Percentiles rank a stretch among this genome's conserved stretches.
phyloP scores from a whole-genome alignment of 805 yeast genomes.

The Lipomyces mesembrius region DNA sequence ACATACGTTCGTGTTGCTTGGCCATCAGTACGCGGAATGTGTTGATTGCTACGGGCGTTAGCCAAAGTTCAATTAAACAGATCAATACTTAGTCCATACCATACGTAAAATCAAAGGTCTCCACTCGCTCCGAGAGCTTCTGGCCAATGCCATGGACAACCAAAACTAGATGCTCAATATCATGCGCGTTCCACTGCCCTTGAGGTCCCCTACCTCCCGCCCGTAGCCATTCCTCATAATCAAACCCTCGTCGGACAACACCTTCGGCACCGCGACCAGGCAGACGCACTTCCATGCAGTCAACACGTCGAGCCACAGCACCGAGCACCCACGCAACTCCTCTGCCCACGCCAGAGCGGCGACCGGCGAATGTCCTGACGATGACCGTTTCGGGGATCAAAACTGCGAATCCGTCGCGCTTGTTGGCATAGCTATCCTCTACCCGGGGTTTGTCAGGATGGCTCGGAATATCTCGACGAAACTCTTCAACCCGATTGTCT shows the following conservation, averaged over 20 bases:
- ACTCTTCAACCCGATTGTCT: slow-evolving; percentile 16
- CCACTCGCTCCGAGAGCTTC: slow-evolving; percentile 75
- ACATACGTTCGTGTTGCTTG: slow-evolving; percentile 38
- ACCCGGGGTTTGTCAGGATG: slow-evolving; percentile 17
- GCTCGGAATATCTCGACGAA: slow-evolving; percentile 13
- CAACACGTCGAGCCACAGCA: slow-evolving; percentile 26
- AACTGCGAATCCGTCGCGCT: slow-evolving; percentile 24
- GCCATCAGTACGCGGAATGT: slow-evolving; percentile 46
- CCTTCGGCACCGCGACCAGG: slow-evolving; percentile 29
- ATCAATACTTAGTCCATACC: slow-evolving; percentile 41
- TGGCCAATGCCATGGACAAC: slow-evolving; percentile 97
- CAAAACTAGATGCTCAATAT: slow-evolving; percentile 64
- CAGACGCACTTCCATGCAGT: slow-evolving; percentile 20
- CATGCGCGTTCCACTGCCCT: slow-evolving; percentile 22
- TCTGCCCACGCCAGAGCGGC: slow-evolving; percentile 22
- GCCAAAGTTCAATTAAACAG: not conserved
- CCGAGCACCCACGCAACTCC: slow-evolving; percentile 33
- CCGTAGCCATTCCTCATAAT: slow-evolving; percentile 42
- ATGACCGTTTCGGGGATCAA: slow-evolving; percentile 29
- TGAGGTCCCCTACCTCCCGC: slow-evolving; percentile 22
- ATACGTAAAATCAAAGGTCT: slow-evolving; percentile 84
- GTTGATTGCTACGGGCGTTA: slow-evolving; percentile 44
- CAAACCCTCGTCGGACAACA: slow-evolving; percentile 43
- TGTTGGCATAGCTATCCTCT: slow-evolving; percentile 26
- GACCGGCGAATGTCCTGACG: slow-evolving; percentile 29